Evolutionary conservation across 225 moss, liverwort and hornwort species (phyloP), one percentile per base, ranked within the genome.

Genomic region (Straminergon stramineum): DNA sequence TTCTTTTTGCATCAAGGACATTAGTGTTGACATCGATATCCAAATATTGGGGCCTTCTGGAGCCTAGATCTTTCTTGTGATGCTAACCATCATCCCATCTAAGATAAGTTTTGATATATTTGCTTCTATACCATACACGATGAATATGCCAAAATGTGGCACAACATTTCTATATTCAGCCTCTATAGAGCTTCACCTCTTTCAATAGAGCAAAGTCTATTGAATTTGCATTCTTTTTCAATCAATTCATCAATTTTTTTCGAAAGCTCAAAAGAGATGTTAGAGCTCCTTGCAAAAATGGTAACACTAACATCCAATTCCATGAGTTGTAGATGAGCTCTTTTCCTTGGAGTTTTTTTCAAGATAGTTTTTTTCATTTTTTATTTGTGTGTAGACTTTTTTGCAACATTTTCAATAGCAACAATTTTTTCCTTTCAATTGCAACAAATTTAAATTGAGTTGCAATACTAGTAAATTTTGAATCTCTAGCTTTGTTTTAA

Each of bases 251-350:
- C 21, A 34, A 21, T 11, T 37, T n/a, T n/a, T 21, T 6, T 7
- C 1, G 22, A 0, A 68, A 22, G 1, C 3, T 12, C 22, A 21
- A 22, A 0, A 6, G 7, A 5, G 4, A n/a, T 12, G 13, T 68
- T 0, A 22, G 0, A 12, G 22, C 12, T 68, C 2, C 7, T 11
- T 0, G n/a, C 4, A 37, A 0, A 21, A 37, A 5, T 68, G 3
- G 7, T 21, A 20, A 68, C 4, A 37, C 4, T 68, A 6, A 22
- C 21, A n/a, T 68, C 22, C n/a, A n/a, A 68, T 1, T n/a, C 11
- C 1, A 21, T 68, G 2, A 35, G 7, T 2, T 21, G 0, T 21
- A 1, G 2, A 68, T 2, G 8, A 58, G 12, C 4, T n/a, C 4
- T n/a, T 13, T n/a, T 37, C 12, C 3, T n/a, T 68, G 5, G 17